Conservation (phyloP, 148 eudicot species). For the Camellia lanceoleosa region DNA sequence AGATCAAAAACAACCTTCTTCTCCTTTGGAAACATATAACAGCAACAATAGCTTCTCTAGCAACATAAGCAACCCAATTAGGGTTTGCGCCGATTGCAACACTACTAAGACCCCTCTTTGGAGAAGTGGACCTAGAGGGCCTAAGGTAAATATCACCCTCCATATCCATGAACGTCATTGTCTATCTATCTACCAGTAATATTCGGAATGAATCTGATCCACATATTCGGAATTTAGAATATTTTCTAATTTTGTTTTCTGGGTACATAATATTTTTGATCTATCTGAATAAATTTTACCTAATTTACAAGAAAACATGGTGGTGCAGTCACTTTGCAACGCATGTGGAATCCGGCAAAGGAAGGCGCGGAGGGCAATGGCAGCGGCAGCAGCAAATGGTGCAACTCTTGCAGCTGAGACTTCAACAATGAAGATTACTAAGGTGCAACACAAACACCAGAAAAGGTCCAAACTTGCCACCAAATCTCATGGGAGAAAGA, state of each 20-base stretch:
- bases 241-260: background rate
- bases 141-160: constrained; percentile 47
- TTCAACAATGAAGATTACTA: constrained; percentile 21
- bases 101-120: constrained; percentile 84
- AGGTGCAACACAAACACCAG: constrained; percentile 34
- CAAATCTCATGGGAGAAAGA: background rate
- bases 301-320: background rate
- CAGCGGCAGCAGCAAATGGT: constrained; percentile 40
- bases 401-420: constrained; percentile 13
- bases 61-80: constrained; percentile 36
- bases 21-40: constrained; percentile 20
- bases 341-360: constrained; percentile 83
- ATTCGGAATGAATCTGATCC: no score
- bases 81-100: constrained; percentile 77
- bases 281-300: no score
- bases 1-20: constrained; percentile 24
- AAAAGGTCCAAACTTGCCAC: constrained; percentile 33
- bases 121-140: constrained; percentile 85
- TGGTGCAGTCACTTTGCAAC: constrained; percentile 67
- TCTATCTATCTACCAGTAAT: no score
- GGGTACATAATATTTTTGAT: background rate
- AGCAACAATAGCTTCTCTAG: constrained; percentile 33
- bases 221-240: no score
- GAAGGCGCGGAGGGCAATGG: constrained; percentile 74
- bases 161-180: no score